Evolutionary conservation across 2,329 filamentous ascomycete species (phyloP).

Genomic region (Fusarium neocosmosporiellum): DNA sequence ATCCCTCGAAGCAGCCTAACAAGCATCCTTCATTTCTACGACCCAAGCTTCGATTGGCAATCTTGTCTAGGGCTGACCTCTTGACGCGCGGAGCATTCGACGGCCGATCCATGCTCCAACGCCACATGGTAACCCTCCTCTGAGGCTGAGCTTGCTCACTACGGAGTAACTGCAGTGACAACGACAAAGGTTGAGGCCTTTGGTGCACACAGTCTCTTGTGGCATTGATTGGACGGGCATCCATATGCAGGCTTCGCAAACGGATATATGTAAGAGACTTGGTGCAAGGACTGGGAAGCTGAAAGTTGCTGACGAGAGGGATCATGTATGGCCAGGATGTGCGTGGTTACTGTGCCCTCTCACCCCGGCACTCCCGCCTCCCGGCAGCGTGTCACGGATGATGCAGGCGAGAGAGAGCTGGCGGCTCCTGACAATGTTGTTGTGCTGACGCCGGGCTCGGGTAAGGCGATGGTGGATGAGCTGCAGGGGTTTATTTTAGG

Average conservation of each 20-base stretch:
- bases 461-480: constrained; percentile 2
- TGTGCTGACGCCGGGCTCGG: constrained; percentile 16
- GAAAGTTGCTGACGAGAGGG: background rate
- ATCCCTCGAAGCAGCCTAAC: background rate
- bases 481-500: constrained; percentile 20
- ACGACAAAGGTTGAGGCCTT: background rate
- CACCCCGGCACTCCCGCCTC: background rate
- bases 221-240: background rate
- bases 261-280: background rate
- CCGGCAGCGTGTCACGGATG: background rate
- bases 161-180: background rate
- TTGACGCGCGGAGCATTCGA: background rate
- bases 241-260: background rate
- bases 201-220: background rate
- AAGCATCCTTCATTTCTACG: background rate
- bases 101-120: constrained; percentile 6
- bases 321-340: background rate
- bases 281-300: background rate
- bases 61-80: constrained; percentile 1
- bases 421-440: background rate
- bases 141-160: background rate
- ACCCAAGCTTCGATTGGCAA: background rate
- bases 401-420: background rate
- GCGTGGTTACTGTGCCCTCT: background rate
- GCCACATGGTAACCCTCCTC: background rate